phyloP scores from a whole-genome alignment of 306 rosid genomes.

The Calophaca sinica region DNA sequence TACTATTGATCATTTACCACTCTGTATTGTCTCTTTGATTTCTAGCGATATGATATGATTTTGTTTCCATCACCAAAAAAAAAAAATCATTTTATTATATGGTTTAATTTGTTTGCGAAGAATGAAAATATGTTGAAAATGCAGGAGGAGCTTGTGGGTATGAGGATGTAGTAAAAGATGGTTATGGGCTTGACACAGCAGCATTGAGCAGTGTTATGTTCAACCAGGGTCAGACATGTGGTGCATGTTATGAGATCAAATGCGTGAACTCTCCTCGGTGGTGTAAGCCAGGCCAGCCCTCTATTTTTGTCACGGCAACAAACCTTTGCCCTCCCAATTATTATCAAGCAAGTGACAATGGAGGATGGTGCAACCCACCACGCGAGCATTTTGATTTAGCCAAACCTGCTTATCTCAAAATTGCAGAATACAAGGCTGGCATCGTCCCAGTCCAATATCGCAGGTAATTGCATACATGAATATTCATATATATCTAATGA shows the following conservation, averaged over 20 bases:
- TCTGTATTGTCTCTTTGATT: too few relatives aligned
- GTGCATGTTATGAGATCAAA: conserved; percentile 76
- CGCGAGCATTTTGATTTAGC: conserved; percentile 79
- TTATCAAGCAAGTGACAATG: conserved; percentile 44
- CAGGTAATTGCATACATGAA: conserved; percentile 43
- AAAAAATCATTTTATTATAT: too few relatives aligned
- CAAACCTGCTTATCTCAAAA: conserved; percentile 62
- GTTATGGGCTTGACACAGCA: conserved; percentile 72
- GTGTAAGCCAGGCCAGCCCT: conserved; percentile 62
- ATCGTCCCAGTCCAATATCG: conserved; percentile 71
- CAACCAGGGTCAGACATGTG: conserved; percentile 68
- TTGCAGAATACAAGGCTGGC: conserved; percentile 67
- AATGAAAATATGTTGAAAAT: not conserved
- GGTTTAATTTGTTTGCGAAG: not conserved
- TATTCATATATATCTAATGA: too few relatives aligned
- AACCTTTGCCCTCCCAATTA: conserved; percentile 70
- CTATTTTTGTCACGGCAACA: conserved; percentile 71
- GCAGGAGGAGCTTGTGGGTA: conserved; percentile 92
- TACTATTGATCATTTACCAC: too few relatives aligned
- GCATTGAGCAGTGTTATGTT: conserved; percentile 73
- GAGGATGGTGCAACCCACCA: conserved; percentile 97
- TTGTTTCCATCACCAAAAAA: too few relatives aligned
- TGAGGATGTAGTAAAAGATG: conserved; percentile 70
- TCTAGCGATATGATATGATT: too few relatives aligned
- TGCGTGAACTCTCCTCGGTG: conserved; percentile 55